phyloP scores from a whole-genome alignment of 2,329 filamentous ascomycete species.

The Ophiostoma australiae region DNA sequence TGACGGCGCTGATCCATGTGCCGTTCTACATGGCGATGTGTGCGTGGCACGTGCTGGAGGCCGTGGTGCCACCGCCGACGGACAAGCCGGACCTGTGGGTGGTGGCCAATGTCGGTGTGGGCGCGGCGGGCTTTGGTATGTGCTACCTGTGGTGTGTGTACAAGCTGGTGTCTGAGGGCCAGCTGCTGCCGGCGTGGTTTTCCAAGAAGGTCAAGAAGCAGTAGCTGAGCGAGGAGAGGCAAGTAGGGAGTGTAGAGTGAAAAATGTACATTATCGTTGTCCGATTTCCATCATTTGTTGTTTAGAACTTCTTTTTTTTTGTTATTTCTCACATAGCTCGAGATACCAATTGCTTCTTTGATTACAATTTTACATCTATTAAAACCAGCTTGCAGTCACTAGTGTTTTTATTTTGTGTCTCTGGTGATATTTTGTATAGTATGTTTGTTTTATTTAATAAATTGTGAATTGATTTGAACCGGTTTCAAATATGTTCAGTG shows the following conservation, averaged over 20 bases:
- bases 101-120: constrained; percentile 81
- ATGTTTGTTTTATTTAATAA: background rate
- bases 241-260: background rate
- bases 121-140: constrained; percentile 75
- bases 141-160: constrained; percentile 91
- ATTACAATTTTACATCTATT: background rate
- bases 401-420: background rate
- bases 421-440: background rate
- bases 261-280: background rate
- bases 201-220: constrained; percentile 38
- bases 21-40: constrained; percentile 73
- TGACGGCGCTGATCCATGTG: constrained; percentile 65
- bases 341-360: constrained; percentile 1
- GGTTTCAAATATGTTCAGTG: too few relatives aligned
- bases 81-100: constrained; percentile 92
- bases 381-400: background rate
- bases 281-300: background rate
- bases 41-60: constrained; percentile 74
- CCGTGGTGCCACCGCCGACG: constrained; percentile 60
- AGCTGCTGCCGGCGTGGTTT: constrained; percentile 39
- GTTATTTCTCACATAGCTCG: background rate
- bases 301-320: background rate
- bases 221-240: constrained; percentile 27
- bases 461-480: background rate
- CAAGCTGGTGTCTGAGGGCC: constrained; percentile 59